Base-by-base conservation (phyloP, 2,329 filamentous ascomycete genomes). In the Botryotinia narcissicola region DNA sequence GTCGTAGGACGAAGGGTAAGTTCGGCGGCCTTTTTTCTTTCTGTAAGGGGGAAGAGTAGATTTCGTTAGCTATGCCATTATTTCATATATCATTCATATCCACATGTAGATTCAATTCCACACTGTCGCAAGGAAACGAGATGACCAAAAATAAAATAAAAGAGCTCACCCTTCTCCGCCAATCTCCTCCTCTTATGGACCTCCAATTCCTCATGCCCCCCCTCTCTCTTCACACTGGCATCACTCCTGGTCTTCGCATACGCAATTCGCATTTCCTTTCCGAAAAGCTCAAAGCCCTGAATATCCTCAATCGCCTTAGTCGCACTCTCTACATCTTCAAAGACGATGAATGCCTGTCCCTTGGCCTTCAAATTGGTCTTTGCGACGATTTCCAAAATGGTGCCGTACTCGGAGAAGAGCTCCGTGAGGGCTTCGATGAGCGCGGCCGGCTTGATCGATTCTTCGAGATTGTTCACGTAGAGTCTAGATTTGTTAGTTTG, bases 301-400 rank as follows among this genome's bases (percentile, higher is more conserved):
- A 97, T 87, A 78, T 97, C 93, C 70, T 97, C 93, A 75, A 98
- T 92, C 29, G 96, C 95, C 76, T 90, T 88, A 70, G 88, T 85
- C 5, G 95, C 95, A n/a, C 91, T 89, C 72, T 94, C 92, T n/a
- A 91, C 85, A 75, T 86, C 88, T 78, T 97, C 94, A 81, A 94
- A 98, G 63, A 98, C 94, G 68, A 99, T 85, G 81, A 99, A 99
- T 0, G 96, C 96, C 84, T 99, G 96, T 20, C 96, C 96, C 82
- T 97, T 98, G 61, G 94, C 93, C 82, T 93, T 95, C 44, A 98
- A 83, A 82, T 97, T 98, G 76, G 89, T 93, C 85, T 97, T 97
- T 62, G 93, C 93, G 74, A 97, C 88, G 70, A 97, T 89, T 76
- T 97, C 94, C 78, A 97, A 84, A 75, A 97, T 89, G 73, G 86